phyloP scores from a whole-genome alignment of 1,284 basidiomycete genomes.

The Laetiporus sulphureus region DNA sequence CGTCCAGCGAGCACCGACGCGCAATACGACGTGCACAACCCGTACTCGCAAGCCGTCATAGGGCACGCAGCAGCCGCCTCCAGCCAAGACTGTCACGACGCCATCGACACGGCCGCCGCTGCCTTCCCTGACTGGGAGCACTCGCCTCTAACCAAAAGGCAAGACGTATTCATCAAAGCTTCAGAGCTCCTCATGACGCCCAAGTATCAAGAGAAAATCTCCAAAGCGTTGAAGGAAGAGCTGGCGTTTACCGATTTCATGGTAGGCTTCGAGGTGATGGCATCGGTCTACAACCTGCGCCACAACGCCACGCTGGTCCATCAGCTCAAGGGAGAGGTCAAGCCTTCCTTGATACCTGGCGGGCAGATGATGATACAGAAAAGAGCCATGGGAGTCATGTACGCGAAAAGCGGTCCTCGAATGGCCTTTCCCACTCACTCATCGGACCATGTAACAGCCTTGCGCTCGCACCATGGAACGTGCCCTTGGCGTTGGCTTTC shows the following conservation, averaged over 20 bases:
- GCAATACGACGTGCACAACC: slow-evolving; percentile 41
- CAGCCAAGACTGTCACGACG: slow-evolving; percentile 38
- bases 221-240: slow-evolving; percentile 31
- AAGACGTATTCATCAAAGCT: slow-evolving; percentile 40
- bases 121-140: slow-evolving; percentile 46
- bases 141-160: slow-evolving; percentile 28
- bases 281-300: slow-evolving; percentile 7
- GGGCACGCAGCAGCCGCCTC: slow-evolving; percentile 38
- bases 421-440: not conserved
- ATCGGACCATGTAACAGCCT: slow-evolving; percentile 6
- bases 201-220: slow-evolving; percentile 32
- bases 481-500: slow-evolving; percentile 35
- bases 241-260: slow-evolving; percentile 28
- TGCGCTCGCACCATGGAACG: slow-evolving; percentile 33
- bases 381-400: slow-evolving; percentile 27
- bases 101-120: slow-evolving; percentile 37
- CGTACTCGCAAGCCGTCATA: slow-evolving; percentile 34
- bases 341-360: slow-evolving; percentile 22
- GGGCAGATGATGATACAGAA: slow-evolving; percentile 25
- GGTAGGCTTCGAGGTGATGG: slow-evolving; percentile 16
- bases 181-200: slow-evolving; percentile 36
- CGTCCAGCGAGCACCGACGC: slow-evolving; percentile 29
- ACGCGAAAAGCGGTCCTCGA: too few relatives aligned
- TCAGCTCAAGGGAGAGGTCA: slow-evolving; percentile 25
- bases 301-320: slow-evolving; percentile 15